Percentiles rank a stretch among this genome's conserved stretches.
Evolutionary conservation across 306 rosid species (phyloP).

Genomic region (Lathyrus sativus): DNA sequence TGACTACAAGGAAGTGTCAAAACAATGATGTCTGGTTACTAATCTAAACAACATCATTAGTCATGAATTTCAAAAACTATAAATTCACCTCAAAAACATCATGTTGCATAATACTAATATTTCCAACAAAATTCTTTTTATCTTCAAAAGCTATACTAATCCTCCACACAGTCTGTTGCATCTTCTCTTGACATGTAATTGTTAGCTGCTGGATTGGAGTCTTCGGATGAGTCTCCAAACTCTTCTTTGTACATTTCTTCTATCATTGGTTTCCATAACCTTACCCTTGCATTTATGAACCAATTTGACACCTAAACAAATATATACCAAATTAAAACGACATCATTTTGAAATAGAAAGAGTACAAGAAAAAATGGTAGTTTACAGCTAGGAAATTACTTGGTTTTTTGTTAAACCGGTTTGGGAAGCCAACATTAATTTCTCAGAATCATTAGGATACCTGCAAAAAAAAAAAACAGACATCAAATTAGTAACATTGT

Average conservation of each 20-base stretch:
- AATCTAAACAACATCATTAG: conserved; percentile 27
- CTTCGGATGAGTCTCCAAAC: conserved; percentile 87
- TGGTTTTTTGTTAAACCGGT: conserved; percentile 84
- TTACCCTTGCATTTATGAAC: conserved; percentile 87
- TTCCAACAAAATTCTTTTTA: background rate
- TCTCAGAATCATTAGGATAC: conserved; percentile 81
- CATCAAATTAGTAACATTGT: conserved; percentile 30
- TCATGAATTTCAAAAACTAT: conserved; percentile 31
- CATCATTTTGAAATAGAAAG: too few relatives aligned
- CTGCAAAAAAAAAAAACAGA: conserved; percentile 48
- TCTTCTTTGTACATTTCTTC: conserved; percentile 92
- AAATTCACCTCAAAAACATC: conserved; percentile 30
- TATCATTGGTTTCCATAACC: conserved; percentile 93
- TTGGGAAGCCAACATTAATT: conserved; percentile 75
- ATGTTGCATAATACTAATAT: conserved; percentile 33
- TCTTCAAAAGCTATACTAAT: conserved; percentile 8
- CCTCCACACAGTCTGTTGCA: conserved; percentile 54
- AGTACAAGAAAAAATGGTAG: background rate
- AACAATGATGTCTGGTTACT: conserved; percentile 2
- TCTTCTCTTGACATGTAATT: conserved; percentile 52
- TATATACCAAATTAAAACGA: background rate
- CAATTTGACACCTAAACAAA: conserved; percentile 76
- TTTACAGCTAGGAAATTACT: conserved; percentile 50
- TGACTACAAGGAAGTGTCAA: conserved; percentile 22
- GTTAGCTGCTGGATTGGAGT: conserved; percentile 56